These are phyloP conservation scores for Sarcodon aspratus DNA, from an alignment of 768 basidiomycete species.

Conservation along the genomic window DNA sequence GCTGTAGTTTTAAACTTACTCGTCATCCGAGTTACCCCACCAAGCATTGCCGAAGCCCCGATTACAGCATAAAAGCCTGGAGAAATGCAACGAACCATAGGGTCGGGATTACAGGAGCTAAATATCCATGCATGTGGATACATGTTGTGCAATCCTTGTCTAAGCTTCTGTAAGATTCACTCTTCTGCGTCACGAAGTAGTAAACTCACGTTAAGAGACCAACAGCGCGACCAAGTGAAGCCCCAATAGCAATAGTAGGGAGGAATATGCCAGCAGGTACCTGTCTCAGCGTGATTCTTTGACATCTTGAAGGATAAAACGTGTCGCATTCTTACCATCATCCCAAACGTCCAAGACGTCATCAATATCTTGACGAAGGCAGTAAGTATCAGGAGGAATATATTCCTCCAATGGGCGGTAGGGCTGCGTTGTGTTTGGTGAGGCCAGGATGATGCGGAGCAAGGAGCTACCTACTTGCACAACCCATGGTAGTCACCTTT, in stretches of 20 bases:
- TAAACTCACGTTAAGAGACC: slow-evolving; percentile 50
- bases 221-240: slow-evolving; percentile 59
- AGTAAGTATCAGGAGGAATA: slow-evolving; percentile 54
- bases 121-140: slow-evolving; percentile 63
- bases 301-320: background rate
- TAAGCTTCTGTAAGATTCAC: slow-evolving; percentile 13
- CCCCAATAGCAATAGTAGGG: slow-evolving; percentile 67
- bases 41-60: slow-evolving; percentile 66
- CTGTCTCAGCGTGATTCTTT: slow-evolving; percentile 18
- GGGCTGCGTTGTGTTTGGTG: slow-evolving; percentile 27
- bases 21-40: slow-evolving; percentile 70
- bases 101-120: slow-evolving; percentile 61
- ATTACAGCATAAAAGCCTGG: slow-evolving; percentile 74
- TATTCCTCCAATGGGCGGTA: slow-evolving; percentile 53
- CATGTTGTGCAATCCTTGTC: slow-evolving; percentile 56
- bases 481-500: slow-evolving; percentile 64
- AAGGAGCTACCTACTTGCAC: slow-evolving; percentile 51
- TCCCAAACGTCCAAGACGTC: slow-evolving; percentile 72
- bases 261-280: slow-evolving; percentile 70
- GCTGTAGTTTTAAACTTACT: slow-evolving; percentile 26
- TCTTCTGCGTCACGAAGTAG: background rate
- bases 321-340: slow-evolving; percentile 38
- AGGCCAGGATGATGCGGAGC: background rate
- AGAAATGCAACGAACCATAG: slow-evolving; percentile 53
- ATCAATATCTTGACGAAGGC: slow-evolving; percentile 48